Evolutionary conservation across 306 rosid genomes (phyloP), one percentile per base, ranked within the genome.

Genomic region (Citrullus amarus): DNA sequence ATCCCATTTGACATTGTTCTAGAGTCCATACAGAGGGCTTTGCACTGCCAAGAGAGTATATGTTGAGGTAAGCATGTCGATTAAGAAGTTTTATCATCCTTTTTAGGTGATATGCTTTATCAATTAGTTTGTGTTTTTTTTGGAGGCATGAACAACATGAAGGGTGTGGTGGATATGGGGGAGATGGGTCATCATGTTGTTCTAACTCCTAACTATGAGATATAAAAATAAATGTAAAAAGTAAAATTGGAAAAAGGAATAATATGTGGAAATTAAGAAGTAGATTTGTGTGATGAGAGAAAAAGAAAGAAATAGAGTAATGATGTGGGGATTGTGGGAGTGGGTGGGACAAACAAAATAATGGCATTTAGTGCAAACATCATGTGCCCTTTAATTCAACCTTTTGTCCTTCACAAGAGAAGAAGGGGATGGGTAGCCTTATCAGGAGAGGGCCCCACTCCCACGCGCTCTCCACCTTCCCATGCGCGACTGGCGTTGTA

Each of bases 291-390:
- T 6, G 39, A 22, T 4, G 9, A 9, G 8, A 8, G 6, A 22
- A 67, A 67, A 67, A 66, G 3, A 14, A 15, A 17, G 41, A 67
- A 67, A 20, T 67, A 22, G 20, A 6, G 86, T 82, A 85, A 82
- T 87, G 81, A 91, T 87, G 95, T 90, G 90, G 82, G 88, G 94
- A 88, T 88, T 62, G 67, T 61, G 76, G 90, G 90, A 82, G 87
- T 86, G 86, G 87, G 89, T 85, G 89, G 91, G 93, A 59, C 88
- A 88, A 34, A 48, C 18, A 77, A 53, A 50, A 85, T 80, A 77
- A 87, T 80, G 85, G 75, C 82, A 78, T 73, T 51, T 77, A 58
- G 48, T 65, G 71, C 5, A 17, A 34, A 6, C 25, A 8, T 65
- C 71, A 65, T 65, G 71, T 65, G 71, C 7, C 14, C 71, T 65